Conservation (phyloP, 2,329 filamentous ascomycete species). For the Didymella segeticola region DNA sequence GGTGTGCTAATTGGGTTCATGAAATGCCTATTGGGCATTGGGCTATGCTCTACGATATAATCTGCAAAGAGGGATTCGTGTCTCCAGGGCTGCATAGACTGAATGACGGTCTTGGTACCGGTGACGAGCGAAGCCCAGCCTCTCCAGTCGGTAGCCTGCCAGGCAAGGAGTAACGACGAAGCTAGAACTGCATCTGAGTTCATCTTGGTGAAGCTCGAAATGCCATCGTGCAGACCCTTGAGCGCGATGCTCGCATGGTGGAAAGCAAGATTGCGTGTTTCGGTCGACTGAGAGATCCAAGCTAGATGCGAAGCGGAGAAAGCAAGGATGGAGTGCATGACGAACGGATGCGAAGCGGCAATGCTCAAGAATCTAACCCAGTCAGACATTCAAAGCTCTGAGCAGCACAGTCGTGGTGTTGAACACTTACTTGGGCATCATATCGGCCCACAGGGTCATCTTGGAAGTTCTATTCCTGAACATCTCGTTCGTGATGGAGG, state of each 20-base stretch:
- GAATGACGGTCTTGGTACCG: conserved; percentile 70
- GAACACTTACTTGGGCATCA: conserved; percentile 81
- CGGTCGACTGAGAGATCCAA: conserved; percentile 83
- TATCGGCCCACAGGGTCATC: conserved; percentile 90
- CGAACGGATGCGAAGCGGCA: conserved; percentile 81
- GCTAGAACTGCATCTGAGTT: conserved; percentile 92
- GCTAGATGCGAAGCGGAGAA: conserved; percentile 95
- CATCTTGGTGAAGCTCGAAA: conserved; percentile 80
- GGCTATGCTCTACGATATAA: conserved; percentile 78
- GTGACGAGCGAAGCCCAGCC: conserved; percentile 86
- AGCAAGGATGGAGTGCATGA: conserved; percentile 91
- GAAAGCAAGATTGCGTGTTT: conserved; percentile 87
- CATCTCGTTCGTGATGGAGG: conserved; percentile 83
- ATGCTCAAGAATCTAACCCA: conserved; percentile 75
- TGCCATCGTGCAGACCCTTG: conserved; percentile 86
- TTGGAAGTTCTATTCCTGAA: conserved; percentile 77
- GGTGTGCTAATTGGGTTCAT: conserved; percentile 73
- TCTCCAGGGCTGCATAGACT: conserved; percentile 90
- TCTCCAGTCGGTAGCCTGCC: conserved; percentile 97
- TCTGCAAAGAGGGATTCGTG: conserved; percentile 86
- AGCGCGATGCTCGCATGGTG: conserved; percentile 86
- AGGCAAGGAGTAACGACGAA: conserved; percentile 88
- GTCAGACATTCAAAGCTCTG: conserved; percentile 32
- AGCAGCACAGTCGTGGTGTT: conserved; percentile 15
- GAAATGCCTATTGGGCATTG: conserved; percentile 45